Conservation (phyloP, 176 grass and related monocot species). For the Calamus simplicifolius region DNA sequence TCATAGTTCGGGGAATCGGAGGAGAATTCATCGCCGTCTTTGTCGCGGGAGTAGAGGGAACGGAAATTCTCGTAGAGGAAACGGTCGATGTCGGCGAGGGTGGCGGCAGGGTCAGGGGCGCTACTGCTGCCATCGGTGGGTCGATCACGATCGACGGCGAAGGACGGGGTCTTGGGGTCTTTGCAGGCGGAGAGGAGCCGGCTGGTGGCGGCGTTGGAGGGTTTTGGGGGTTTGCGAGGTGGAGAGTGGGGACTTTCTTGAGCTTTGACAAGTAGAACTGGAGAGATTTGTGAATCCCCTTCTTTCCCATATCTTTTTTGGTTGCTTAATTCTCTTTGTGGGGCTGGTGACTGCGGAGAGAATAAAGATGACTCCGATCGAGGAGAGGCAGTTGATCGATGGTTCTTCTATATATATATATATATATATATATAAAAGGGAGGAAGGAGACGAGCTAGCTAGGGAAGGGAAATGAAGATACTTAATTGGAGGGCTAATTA, state of each 20-base stretch:
- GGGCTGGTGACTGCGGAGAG: too few relatives aligned
- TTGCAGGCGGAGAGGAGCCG: conserved; percentile 63
- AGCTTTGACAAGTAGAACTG: conserved; percentile 53
- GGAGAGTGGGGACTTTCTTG: conserved; percentile 44
- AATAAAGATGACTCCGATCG: too few relatives aligned
- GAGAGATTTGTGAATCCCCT: conserved; percentile 41
- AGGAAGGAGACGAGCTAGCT: too few relatives aligned
- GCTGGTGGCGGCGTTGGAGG: conserved; percentile 24
- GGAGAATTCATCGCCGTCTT: neutral
- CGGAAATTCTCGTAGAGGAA: conserved; percentile 73
- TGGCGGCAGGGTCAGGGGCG: conserved; percentile 27
- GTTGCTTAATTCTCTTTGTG: conserved; percentile 30
- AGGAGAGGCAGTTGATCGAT: too few relatives aligned
- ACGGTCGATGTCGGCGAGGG: conserved; percentile 74
- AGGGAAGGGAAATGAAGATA: too few relatives aligned
- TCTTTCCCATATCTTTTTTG: conserved; percentile 8
- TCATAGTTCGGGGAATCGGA: conserved; percentile 3
- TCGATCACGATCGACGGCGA: conserved; percentile 18
- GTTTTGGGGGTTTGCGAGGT: conserved; percentile 12
- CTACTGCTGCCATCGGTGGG: neutral
- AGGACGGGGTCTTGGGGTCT: conserved; percentile 41
- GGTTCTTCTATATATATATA: too few relatives aligned
- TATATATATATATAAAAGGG: too few relatives aligned
- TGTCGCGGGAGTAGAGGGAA: conserved; percentile 51
- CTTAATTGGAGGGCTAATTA: too few relatives aligned